Evolutionary conservation across 495 filamentous ascomycete species (phyloP), one percentile per base, ranked within the genome.

Genomic region (Penicillium paxilli): DNA sequence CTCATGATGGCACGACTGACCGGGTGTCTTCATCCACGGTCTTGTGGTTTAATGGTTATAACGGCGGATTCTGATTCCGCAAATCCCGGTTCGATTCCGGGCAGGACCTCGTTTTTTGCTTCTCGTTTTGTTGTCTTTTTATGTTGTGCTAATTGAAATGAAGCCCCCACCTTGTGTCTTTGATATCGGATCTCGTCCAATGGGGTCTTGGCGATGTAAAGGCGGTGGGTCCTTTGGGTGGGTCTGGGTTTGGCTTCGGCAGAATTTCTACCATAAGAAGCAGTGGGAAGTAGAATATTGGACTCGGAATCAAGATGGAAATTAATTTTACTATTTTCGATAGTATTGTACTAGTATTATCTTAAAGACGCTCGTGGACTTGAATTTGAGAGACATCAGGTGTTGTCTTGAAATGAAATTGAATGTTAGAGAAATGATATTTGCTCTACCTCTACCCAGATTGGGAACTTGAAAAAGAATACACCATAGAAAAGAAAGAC

Each of bases 21-120:
- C 4, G 3, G 11, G 3, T 17, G 1, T 1, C 8, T 26, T n/a
- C 42, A 45, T 12, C 22, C 8, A 25, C 6, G 51, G 56, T 54
- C 54, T 22, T 55, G 47, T 55, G 45, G 47, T 50, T 46, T 55
- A 55, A 55, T 55, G 53, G 59, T 66, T 40, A 71, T 58, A 61
- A 70, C 68, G 51, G 41, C 40, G 52, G 68, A 70, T 71, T 71
- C 68, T 70, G 67, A 71, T 71, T 70, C 68, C 54, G 40, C 51
- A 52, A 54, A 68, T 69, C 69, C 66, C 64, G 68, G 66, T 69
- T 71, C 66, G 68, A 68, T 70, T 62, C 65, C 69, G 67, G 69
- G 67, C 62, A 71, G 46, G 69, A 72, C 65, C 67, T 71, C n/a
- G 38, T 20, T 9, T 25, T 45, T 25, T 45, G 6, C 8, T 22